phyloP scores from a whole-genome alignment of 2,329 filamentous ascomycete species.

The Aspergillus neoniger region DNA sequence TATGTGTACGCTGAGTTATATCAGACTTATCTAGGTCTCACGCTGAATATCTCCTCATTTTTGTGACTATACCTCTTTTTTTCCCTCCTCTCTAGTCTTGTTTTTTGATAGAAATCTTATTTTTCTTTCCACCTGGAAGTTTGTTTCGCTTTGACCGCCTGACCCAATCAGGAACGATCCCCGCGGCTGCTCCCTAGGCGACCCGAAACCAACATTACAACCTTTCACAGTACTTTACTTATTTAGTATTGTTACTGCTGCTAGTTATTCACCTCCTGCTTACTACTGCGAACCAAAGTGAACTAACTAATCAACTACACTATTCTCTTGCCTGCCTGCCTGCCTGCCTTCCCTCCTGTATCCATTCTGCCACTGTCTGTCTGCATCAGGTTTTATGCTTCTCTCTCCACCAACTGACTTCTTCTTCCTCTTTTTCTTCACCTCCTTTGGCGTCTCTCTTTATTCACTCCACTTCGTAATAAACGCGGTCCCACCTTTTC shows the following conservation, averaged over 20 bases:
- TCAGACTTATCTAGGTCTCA: too few relatives aligned
- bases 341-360: constrained; percentile 9
- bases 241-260: too few relatives aligned
- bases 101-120: not conserved
- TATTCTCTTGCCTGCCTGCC: constrained; percentile 2
- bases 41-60: not conserved
- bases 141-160: constrained; percentile 1
- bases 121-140: not conserved
- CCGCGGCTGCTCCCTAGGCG: not conserved
- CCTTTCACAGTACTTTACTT: too few relatives aligned
- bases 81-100: not conserved
- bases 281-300: not conserved
- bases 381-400: constrained; percentile 18
- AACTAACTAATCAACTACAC: not conserved
- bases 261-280: constrained; percentile 1
- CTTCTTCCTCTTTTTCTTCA: constrained; percentile 1
- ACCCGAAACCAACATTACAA: not conserved
- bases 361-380: constrained; percentile 8
- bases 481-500: not conserved
- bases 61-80: not conserved
- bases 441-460: constrained; percentile 8
- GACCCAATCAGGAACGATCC: constrained; percentile 4
- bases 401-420: constrained; percentile 2
- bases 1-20: too few relatives aligned
- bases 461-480: constrained; percentile 7